Base-by-base conservation (phyloP, 106 monocot species). In the Platanthera guangdongensis region DNA sequence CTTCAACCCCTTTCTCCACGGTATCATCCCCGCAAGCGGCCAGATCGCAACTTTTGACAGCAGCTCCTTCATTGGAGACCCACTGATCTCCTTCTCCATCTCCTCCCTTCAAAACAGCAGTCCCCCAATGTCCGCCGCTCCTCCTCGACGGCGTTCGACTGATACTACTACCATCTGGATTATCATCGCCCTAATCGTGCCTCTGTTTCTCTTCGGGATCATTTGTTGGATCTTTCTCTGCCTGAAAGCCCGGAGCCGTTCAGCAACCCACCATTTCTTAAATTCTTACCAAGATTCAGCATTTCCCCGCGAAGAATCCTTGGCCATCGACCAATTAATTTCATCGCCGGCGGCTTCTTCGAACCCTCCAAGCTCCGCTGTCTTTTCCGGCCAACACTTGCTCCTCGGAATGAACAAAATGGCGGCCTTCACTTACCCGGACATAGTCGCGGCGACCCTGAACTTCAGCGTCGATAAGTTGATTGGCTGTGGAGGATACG, bases 401-500 rank as follows among this genome's bases (percentile, higher is more conserved):
- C 25, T 25, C 25, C 25, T 25, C 25, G 0, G 25, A 25, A 25
- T 25, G 25, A 25, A 25, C 47, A 84, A 78, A 51, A 85, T 75
- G 64, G 80, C 74, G 50, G 82, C 78, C 51, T 89, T 92, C 82
- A 89, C 85, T 0, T 95, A 95, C 79, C 13, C 51, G 46, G 89
- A 95, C 76, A 86, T 95, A 10, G 78, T 89, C 32, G 74, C 54
- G 12, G 92, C 92, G 2, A 95, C 95, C 1, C n/a, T 73, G 9
- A 80, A 83, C 72, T 95, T 95, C 83, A 73, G 86, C 8, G 84
- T 82, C 1, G 82, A 79, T 5, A 83, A 67, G 52, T 76, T 87
- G 52, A 32, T 95, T 49, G 95, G 95, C 8, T 32, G 86, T 10
- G 95, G 95, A 1, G 95, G 95, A 0, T 89, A 62, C 75, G 89